phyloP scores from a whole-genome alignment of 2,329 filamentous ascomycete species.

The Zelopaecilomyces penicillatus region DNA sequence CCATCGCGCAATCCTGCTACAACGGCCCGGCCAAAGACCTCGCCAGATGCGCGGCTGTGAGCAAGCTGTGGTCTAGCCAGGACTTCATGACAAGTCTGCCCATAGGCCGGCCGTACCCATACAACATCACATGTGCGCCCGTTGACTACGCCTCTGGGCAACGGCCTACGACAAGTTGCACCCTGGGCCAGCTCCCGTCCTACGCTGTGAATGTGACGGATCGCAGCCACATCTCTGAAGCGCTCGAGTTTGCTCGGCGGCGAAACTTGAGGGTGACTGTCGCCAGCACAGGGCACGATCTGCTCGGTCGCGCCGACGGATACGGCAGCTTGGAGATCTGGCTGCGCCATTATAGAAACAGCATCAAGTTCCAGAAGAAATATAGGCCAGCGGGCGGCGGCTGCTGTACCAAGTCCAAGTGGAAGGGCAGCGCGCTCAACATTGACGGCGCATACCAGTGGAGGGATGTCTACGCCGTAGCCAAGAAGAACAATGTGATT shows the following conservation, averaged over 20 bases:
- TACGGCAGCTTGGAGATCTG: constrained; percentile 24
- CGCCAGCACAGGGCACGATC: constrained; percentile 36
- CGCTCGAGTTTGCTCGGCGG: constrained; percentile 31
- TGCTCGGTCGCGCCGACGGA: constrained; percentile 25
- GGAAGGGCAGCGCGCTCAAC: constrained; percentile 25
- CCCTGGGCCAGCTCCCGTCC: constrained; percentile 13
- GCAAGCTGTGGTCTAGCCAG: constrained; percentile 17
- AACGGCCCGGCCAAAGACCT: constrained; percentile 13
- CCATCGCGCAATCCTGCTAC: constrained; percentile 19
- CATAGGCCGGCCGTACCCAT: constrained; percentile 17
- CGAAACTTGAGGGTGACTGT: constrained; percentile 31
- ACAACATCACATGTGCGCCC: constrained; percentile 21
- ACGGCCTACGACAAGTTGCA: constrained; percentile 9
- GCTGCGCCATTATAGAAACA: constrained; percentile 24
- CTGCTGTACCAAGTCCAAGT: constrained; percentile 17
- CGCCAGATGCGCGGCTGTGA: constrained; percentile 13
- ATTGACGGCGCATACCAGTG: constrained; percentile 27
- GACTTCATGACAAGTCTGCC: constrained; percentile 18
- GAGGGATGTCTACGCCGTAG: constrained; percentile 24
- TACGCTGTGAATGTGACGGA: constrained; percentile 18
- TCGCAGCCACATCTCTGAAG: constrained; percentile 18
- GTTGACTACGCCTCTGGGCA: constrained; percentile 14
- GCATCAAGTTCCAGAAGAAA: constrained; percentile 17
- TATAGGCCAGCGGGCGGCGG: constrained; percentile 13
- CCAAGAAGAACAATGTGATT: constrained; percentile 22